phyloP scores from a whole-genome alignment of 257 asterid species.

The Solanum habrochaites region DNA sequence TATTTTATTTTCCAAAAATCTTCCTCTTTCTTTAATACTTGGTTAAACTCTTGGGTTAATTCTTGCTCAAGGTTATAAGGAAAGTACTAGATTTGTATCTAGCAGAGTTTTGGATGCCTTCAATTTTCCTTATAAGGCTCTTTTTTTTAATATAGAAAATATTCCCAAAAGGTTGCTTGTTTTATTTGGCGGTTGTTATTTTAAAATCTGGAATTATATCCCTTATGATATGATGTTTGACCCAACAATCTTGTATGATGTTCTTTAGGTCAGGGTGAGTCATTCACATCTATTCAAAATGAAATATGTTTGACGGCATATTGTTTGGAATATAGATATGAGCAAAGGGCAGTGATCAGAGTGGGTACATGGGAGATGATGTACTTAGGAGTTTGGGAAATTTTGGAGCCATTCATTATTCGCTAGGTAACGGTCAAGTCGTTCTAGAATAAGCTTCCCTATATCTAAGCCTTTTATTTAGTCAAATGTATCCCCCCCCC shows the following conservation, averaged over 20 bases:
- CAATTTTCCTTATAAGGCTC: not conserved
- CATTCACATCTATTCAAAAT: not conserved
- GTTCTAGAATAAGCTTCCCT: not conserved
- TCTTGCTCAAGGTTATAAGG: too few species aligned
- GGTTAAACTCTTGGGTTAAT: too few species aligned
- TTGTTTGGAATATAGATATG: not conserved
- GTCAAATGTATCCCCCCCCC: not conserved
- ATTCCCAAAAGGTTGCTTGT: too few species aligned
- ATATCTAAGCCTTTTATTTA: too few species aligned
- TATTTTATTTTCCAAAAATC: too few species aligned
- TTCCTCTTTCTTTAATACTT: not conserved
- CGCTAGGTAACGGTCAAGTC: not conserved
- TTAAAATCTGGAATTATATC: too few species aligned
- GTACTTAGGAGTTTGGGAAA: not conserved
- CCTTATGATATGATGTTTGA: not conserved
- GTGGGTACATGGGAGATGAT: not conserved
- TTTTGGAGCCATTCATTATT: not conserved
- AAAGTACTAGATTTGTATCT: too few species aligned
- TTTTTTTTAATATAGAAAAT: too few species aligned
- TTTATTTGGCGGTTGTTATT: too few species aligned
- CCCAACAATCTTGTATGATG: not conserved
- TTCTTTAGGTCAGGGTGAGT: not conserved
- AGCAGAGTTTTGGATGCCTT: not conserved
- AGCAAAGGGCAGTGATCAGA: not conserved
- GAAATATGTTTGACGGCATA: not conserved